phyloP scores from a whole-genome alignment of 768 basidiomycete genomes.

The Auricularia heimuer region DNA sequence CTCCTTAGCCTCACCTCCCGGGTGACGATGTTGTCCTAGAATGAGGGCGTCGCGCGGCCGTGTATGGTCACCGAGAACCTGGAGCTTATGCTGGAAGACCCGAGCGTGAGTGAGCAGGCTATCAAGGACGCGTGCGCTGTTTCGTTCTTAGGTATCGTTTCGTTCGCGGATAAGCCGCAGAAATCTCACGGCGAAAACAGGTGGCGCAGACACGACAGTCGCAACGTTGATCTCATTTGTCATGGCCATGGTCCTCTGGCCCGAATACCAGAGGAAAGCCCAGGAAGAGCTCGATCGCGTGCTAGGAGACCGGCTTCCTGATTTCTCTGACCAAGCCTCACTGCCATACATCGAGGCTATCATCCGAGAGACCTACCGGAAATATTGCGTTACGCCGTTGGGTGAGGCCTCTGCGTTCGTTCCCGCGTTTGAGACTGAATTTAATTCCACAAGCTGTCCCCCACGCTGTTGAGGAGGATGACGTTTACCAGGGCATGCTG shows the following conservation, averaged over 20 bases:
- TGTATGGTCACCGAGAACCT: not conserved
- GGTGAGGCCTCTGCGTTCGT: not conserved
- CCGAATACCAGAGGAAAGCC: conserved; percentile 9
- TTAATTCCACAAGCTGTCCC: not conserved
- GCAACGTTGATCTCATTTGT: conserved; percentile 6
- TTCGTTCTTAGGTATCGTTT: not conserved
- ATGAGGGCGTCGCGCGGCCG: not conserved
- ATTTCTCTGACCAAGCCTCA: conserved; percentile 7
- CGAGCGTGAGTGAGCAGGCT: not conserved
- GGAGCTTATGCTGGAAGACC: not conserved
- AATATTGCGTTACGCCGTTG: conserved; percentile 2
- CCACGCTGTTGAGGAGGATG: not conserved
- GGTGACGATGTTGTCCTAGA: not conserved
- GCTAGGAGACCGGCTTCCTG: conserved; percentile 7
- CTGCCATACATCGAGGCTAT: conserved; percentile 8
- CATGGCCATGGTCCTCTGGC: conserved; percentile 9
- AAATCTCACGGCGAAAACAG: conserved; percentile 27
- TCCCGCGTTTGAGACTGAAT: too few species aligned
- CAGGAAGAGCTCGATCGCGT: conserved; percentile 9
- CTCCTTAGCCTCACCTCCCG: not conserved
- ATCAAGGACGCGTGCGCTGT: not conserved
- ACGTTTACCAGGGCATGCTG: not conserved
- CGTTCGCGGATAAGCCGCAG: too few species aligned
- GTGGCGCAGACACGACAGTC: conserved; percentile 61
- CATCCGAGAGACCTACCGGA: conserved; percentile 3